Percentiles rank a stretch among this genome's conserved stretches.
These are phyloP conservation scores for Arthroderma uncinatum DNA, from an alignment of 2,329 filamentous ascomycete genomes.

Conservation along the genomic window DNA sequence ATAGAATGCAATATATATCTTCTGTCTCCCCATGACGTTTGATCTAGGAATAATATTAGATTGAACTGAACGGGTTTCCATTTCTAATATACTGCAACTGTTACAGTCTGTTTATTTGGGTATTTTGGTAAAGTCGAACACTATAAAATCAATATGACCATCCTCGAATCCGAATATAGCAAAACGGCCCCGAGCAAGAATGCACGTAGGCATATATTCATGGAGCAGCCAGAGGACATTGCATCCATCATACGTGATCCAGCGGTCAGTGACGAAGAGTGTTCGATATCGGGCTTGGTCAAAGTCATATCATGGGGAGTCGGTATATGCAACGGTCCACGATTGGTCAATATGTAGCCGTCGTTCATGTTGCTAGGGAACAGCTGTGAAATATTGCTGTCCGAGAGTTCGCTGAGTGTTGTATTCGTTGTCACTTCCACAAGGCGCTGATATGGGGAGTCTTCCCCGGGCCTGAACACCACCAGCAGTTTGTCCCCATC, in stretches of 20 bases:
- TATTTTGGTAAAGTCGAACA: not conserved
- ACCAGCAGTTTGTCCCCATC: not conserved
- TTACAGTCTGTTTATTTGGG: not conserved
- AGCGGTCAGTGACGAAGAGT: not conserved
- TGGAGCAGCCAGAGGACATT: constrained; percentile 1
- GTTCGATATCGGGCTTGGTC: not conserved
- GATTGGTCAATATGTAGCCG: not conserved
- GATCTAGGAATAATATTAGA: too few species aligned
- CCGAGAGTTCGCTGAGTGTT: not conserved
- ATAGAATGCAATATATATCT: too few species aligned
- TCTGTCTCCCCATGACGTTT: too few species aligned
- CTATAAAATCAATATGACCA: not conserved
- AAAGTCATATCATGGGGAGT: not conserved
- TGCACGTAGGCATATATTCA: not conserved
- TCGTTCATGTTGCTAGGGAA: not conserved
- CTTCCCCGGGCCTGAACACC: too few species aligned
- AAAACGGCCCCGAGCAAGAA: not conserved
- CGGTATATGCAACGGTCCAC: not conserved
- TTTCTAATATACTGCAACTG: too few species aligned
- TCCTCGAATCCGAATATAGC: not conserved
- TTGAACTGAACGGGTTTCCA: too few species aligned
- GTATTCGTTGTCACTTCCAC: not conserved
- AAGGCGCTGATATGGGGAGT: not conserved
- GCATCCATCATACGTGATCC: not conserved
- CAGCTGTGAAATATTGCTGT: not conserved